A percentile compares a stretch with the other conserved stretches of the same genome.
phyloP scores from a whole-genome alignment of 2,329 filamentous ascomycete species.

The Graphiopsis chlorocephala region DNA sequence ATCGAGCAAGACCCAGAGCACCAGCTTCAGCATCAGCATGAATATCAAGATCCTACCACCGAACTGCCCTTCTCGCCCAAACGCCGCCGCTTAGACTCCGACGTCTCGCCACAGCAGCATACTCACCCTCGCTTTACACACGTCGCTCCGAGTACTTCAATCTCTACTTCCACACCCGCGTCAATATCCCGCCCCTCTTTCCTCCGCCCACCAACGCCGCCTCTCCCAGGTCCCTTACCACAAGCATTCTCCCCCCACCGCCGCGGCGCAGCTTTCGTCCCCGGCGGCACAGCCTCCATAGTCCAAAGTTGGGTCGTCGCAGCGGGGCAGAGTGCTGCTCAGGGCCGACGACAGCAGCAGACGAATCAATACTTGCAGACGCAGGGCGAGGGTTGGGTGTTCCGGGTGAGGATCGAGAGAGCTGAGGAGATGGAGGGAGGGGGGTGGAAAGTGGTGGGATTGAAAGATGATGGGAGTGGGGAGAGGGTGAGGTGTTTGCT shows the following conservation, averaged over 20 bases:
- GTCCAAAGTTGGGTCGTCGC: conserved; percentile 53
- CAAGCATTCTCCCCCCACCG: conserved; percentile 55
- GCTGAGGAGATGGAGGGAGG: conserved; percentile 20
- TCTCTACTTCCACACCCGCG: not conserved
- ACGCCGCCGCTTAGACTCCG: conserved; percentile 25
- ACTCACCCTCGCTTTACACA: not conserved
- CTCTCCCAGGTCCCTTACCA: conserved; percentile 41
- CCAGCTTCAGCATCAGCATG: not conserved
- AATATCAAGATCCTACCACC: conserved; percentile 3
- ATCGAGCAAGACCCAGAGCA: conserved; percentile 18
- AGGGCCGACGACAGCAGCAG: conserved; percentile 25
- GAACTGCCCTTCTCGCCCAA: conserved; percentile 30
- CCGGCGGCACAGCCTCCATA: conserved; percentile 49
- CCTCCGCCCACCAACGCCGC: conserved; percentile 26
- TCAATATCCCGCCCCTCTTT: conserved; percentile 10
- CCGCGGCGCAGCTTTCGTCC: conserved; percentile 48
- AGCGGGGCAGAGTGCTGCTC: conserved; percentile 30
- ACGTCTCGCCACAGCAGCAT: conserved; percentile 15
- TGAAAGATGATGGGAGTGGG: not conserved
- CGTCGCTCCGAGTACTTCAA: not conserved
- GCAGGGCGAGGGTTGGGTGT: conserved; percentile 21
- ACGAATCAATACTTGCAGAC: conserved; percentile 18
- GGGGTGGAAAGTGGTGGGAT: conserved; percentile 11
- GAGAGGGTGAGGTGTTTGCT: conserved; percentile 4
- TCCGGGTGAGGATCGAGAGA: conserved; percentile 24